phyloP scores from a whole-genome alignment of 2,329 filamentous ascomycete genomes.

The Cladosporium austrohemisphaericum region DNA sequence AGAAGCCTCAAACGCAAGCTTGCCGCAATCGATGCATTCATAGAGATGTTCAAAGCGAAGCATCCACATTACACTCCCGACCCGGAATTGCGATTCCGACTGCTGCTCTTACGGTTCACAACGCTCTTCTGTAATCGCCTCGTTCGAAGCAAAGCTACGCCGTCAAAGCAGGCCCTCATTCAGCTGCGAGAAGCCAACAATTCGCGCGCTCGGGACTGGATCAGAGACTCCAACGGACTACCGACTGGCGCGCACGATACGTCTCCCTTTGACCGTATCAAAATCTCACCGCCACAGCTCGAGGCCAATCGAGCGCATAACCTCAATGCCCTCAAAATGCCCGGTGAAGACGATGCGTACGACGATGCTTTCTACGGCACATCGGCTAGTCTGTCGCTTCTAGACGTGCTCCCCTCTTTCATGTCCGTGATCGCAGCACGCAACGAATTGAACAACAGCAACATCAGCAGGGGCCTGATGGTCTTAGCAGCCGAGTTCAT shows the following conservation, averaged over 20 bases:
- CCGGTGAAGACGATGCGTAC: slow-evolving; percentile 23
- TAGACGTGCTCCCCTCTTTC: slow-evolving; percentile 47
- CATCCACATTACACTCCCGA: slow-evolving; percentile 36
- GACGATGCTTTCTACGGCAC: slow-evolving; percentile 36
- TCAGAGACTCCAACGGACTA: slow-evolving; percentile 19
- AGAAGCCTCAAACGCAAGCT: slow-evolving; percentile 15
- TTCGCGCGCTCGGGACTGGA: slow-evolving; percentile 31
- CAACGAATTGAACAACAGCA: slow-evolving; percentile 30
- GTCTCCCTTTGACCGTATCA: slow-evolving; percentile 21
- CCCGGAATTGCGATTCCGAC: slow-evolving; percentile 44
- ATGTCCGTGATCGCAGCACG: slow-evolving; percentile 44
- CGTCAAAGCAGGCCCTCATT: slow-evolving; percentile 34
- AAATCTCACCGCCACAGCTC: slow-evolving; percentile 15
- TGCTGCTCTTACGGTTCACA: slow-evolving; percentile 47
- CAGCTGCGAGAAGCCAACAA: slow-evolving; percentile 37
- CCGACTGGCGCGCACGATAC: slow-evolving; percentile 17
- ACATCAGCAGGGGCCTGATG: slow-evolving; percentile 41
- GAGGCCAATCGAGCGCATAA: slow-evolving; percentile 25
- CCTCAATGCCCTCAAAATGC: slow-evolving; percentile 22
- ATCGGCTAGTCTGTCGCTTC: slow-evolving; percentile 31
- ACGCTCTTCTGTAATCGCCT: slow-evolving; percentile 44
- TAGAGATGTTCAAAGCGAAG: slow-evolving; percentile 40
- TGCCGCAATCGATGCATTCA: slow-evolving; percentile 38
- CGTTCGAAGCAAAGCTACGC: slow-evolving; percentile 37
- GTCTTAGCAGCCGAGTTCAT: slow-evolving; percentile 47